phyloP scores from a whole-genome alignment of 208 protist genomes.

The Acanthamoeba royreba region DNA sequence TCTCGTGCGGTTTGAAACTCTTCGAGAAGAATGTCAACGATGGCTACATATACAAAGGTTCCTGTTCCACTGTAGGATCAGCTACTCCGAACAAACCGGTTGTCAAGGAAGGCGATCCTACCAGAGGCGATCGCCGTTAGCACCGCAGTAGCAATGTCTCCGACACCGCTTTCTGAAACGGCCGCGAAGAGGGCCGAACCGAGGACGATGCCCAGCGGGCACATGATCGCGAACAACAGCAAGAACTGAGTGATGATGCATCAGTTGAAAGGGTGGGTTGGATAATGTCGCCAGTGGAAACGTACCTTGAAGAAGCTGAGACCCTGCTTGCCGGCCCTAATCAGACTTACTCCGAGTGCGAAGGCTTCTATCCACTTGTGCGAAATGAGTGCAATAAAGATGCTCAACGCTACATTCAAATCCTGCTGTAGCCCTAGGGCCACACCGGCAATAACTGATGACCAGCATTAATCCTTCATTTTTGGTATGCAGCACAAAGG shows the following conservation, averaged over 20 bases:
- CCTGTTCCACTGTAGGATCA: no score
- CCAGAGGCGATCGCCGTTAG: background rate
- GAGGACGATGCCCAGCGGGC: background rate
- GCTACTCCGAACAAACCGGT: no score
- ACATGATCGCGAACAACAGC: background rate
- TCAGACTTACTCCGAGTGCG: background rate
- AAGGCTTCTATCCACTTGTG: constrained; percentile 23
- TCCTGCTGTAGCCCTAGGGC: background rate
- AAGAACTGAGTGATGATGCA: background rate
- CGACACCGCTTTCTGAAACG: background rate
- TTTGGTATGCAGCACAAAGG: no score
- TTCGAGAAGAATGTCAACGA: background rate
- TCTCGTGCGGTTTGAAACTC: background rate
- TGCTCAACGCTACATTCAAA: background rate
- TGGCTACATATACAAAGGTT: background rate
- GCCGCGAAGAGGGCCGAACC: background rate
- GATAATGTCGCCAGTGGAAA: no score
- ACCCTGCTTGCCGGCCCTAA: background rate
- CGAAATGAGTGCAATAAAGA: background rate
- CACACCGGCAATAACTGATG: background rate
- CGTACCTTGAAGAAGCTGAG: background rate
- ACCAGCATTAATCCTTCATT: no score
- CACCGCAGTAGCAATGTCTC: background rate
- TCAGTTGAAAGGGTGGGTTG: no score
- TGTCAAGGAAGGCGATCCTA: no score